Percentiles rank a stretch among this genome's conserved stretches.
phyloP scores from a whole-genome alignment of 176 grass and related monocot species.

The Eleusine coracana region DNA sequence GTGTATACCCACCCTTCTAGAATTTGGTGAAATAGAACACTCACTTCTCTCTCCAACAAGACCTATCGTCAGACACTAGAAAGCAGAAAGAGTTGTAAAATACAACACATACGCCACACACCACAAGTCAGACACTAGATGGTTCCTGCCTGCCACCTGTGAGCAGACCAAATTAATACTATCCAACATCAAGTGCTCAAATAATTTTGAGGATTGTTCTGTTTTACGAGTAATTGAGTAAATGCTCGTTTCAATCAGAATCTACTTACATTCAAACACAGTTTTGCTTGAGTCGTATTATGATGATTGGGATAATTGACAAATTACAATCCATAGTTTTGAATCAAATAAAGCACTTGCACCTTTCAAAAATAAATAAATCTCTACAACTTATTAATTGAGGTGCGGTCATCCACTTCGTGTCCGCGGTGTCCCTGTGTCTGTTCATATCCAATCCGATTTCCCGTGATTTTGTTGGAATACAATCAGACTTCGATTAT shows the following conservation, averaged over 20 bases:
- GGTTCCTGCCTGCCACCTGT: neutral
- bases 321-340: neutral
- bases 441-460: too few relatives aligned
- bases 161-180: slow-evolving; percentile 8
- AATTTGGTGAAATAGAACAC: too few relatives aligned
- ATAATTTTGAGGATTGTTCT: neutral
- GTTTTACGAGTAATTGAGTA: slow-evolving; percentile 8
- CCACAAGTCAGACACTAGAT: slow-evolving; percentile 1
- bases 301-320: neutral
- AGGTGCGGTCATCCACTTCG: too few relatives aligned
- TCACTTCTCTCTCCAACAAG: too few relatives aligned
- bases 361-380: too few relatives aligned
- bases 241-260: slow-evolving; percentile 15
- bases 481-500: too few relatives aligned
- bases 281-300: neutral
- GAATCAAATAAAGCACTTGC: neutral
- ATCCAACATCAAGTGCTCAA: neutral
- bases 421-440: too few relatives aligned
- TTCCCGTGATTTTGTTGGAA: too few relatives aligned
- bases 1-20: too few relatives aligned
- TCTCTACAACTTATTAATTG: too few relatives aligned
- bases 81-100: too few relatives aligned
- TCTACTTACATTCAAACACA: neutral
- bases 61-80: too few relatives aligned
- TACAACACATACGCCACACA: neutral